Conservation (phyloP, 768 basidiomycete genomes). For the Macrolepiota albuminosa region DNA sequence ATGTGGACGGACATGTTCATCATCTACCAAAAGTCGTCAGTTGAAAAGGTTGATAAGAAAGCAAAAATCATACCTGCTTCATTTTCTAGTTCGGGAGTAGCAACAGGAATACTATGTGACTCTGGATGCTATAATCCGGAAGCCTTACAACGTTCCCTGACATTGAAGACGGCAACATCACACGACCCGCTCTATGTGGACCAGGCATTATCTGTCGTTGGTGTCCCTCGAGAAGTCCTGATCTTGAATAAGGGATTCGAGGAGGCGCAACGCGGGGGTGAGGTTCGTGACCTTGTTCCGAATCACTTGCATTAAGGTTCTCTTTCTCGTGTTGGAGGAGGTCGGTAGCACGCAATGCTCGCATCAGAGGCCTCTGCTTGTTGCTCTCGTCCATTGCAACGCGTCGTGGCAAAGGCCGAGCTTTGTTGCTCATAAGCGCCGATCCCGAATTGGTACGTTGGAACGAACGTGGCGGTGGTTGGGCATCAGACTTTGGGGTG, state of each 20-base stretch:
- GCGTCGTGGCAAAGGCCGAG: constrained; percentile 33
- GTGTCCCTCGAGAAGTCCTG: constrained; percentile 20
- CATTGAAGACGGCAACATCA: constrained; percentile 35
- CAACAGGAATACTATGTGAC: constrained; percentile 33
- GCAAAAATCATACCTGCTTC: constrained; percentile 29
- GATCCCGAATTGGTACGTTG: constrained; percentile 66
- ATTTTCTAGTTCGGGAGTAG: constrained; percentile 27
- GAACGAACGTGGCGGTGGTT: constrained; percentile 48
- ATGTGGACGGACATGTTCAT: constrained; percentile 10
- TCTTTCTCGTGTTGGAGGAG: constrained; percentile 44
- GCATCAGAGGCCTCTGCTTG: constrained; percentile 13
- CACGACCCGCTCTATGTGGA: constrained; percentile 43
- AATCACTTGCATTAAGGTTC: constrained; percentile 34
- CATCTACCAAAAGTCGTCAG: constrained; percentile 14
- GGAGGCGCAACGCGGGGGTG: constrained; percentile 16
- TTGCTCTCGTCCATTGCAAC: constrained; percentile 36
- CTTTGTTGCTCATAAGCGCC: constrained; percentile 30
- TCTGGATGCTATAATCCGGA: constrained; percentile 15
- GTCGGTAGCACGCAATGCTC: constrained; percentile 18
- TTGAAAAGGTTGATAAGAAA: not conserved
- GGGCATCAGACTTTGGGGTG: constrained; percentile 20
- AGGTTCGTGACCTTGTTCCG: constrained; percentile 28
- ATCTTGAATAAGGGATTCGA: constrained; percentile 22
- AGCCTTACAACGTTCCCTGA: constrained; percentile 13
- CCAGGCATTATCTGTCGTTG: constrained; percentile 40